Evolutionary conservation across 129 eudicot genomes (phyloP).

Genomic region (Scalesia atractyloides): DNA sequence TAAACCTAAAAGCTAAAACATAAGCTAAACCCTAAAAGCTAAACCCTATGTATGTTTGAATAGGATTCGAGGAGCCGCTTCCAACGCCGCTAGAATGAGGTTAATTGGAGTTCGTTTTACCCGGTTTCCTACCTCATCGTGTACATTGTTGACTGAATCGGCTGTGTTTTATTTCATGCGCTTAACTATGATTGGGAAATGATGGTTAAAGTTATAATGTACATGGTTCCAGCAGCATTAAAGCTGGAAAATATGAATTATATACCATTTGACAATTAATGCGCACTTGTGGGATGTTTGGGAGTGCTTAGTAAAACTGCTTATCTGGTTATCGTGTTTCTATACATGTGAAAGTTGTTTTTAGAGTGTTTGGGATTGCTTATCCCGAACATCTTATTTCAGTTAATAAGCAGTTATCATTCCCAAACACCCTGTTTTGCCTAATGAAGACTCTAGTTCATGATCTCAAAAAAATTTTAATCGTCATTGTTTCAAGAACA

Average conservation of each 20-base stretch:
- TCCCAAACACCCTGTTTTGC: background rate
- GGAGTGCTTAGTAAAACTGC: constrained; percentile 1
- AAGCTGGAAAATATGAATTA: background rate
- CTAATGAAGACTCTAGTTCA: background rate
- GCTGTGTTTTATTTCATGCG: background rate
- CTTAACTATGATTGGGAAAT: background rate
- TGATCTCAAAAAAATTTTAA: constrained; percentile 11
- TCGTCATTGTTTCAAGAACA: constrained; percentile 20
- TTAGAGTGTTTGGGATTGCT: background rate
- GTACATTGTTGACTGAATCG: background rate
- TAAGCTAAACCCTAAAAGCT: too few relatives aligned
- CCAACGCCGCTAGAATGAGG: too few relatives aligned
- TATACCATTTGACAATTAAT: constrained; percentile 9
- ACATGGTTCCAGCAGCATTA: constrained; percentile 1
- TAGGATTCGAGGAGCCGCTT: too few relatives aligned
- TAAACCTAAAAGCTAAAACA: too few relatives aligned
- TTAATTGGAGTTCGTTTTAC: too few relatives aligned
- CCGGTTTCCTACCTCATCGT: background rate
- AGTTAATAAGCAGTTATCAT: background rate
- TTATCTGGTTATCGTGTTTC: background rate
- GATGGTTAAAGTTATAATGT: background rate
- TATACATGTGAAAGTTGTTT: background rate
- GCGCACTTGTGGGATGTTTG: background rate
- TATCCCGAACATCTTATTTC: background rate
- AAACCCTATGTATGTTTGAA: too few relatives aligned